These are phyloP conservation scores for Aechmea fasciata DNA, from an alignment of 176 grass and related monocot species.

Conservation along the genomic window DNA sequence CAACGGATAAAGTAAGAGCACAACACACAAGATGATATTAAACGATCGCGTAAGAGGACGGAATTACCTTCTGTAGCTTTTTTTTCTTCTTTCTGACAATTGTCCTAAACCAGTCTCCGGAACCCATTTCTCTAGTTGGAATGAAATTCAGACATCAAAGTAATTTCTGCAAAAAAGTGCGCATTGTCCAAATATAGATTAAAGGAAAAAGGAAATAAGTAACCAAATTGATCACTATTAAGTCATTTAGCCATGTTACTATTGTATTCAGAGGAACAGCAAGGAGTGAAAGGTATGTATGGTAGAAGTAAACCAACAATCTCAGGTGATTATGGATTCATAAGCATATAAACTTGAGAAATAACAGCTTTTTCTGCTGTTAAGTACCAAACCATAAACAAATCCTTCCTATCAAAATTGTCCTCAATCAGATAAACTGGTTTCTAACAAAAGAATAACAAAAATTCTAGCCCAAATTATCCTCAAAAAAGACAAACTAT, in stretches of 20 bases:
- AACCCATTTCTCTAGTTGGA: slow-evolving; percentile 50
- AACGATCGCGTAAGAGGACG: not conserved
- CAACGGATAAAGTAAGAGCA: not conserved
- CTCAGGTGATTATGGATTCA: not conserved
- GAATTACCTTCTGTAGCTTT: slow-evolving; percentile 47
- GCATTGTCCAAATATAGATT: slow-evolving; percentile 25
- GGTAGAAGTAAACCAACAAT: not conserved
- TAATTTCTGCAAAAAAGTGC: slow-evolving; percentile 3
- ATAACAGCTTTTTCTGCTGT: not conserved
- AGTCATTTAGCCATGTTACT: not conserved
- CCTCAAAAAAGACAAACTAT: no score
- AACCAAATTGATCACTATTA: slow-evolving; percentile 5
- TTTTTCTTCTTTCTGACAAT: slow-evolving; percentile 81
- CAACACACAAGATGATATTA: slow-evolving; percentile 1
- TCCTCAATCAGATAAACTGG: no score
- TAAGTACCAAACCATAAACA: no score
- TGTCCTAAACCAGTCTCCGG: slow-evolving; percentile 83
- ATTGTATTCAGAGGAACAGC: not conserved
- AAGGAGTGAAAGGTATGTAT: not conserved
- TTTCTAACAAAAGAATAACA: no score
- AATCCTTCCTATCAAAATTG: no score
- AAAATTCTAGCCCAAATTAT: no score
- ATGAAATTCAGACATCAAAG: slow-evolving; percentile 20
- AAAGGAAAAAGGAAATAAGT: slow-evolving; percentile 3
- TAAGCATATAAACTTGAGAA: not conserved